These are phyloP conservation scores for Nematodospora anomalae DNA, from an alignment of 1,139 yeast species.

Conservation along the genomic window DNA sequence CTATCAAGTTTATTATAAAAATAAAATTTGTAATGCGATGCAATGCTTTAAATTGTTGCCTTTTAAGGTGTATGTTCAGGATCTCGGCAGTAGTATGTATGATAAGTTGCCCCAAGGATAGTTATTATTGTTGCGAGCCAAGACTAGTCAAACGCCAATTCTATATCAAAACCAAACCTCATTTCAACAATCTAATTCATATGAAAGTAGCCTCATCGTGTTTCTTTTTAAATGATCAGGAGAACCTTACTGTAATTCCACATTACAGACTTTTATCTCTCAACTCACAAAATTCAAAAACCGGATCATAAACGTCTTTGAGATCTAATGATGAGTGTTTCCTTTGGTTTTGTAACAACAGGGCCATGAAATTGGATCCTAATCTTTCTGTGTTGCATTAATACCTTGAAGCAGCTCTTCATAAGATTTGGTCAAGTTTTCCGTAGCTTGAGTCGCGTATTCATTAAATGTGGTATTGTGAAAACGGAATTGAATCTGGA, in stretches of 20 bases:
- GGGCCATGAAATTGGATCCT: not conserved
- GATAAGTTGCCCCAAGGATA: too few species aligned
- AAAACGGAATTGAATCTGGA: not conserved
- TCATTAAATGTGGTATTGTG: not conserved
- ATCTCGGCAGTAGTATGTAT: not conserved
- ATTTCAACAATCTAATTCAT: too few species aligned
- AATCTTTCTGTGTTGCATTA: not conserved
- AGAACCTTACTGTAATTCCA: not conserved
- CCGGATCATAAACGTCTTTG: not conserved
- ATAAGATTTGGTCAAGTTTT: not conserved
- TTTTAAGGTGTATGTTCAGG: not conserved
- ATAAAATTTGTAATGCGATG: too few species aligned
- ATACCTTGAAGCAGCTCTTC: not conserved
- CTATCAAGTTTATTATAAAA: too few species aligned
- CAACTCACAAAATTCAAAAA: not conserved
- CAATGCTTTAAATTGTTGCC: not conserved
- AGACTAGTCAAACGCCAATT: too few species aligned
- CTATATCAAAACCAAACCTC: too few species aligned
- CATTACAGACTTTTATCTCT: not conserved
- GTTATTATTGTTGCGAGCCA: too few species aligned
- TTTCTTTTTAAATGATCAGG: not conserved
- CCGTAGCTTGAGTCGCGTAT: not conserved
- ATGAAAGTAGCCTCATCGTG: not conserved
- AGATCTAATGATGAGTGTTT: not conserved
- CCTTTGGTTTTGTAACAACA: not conserved